Percentiles rank a stretch among this genome's conserved stretches.
Conservation (phyloP, 1,284 basidiomycete genomes). For the Jaminaea rosea region DNA sequence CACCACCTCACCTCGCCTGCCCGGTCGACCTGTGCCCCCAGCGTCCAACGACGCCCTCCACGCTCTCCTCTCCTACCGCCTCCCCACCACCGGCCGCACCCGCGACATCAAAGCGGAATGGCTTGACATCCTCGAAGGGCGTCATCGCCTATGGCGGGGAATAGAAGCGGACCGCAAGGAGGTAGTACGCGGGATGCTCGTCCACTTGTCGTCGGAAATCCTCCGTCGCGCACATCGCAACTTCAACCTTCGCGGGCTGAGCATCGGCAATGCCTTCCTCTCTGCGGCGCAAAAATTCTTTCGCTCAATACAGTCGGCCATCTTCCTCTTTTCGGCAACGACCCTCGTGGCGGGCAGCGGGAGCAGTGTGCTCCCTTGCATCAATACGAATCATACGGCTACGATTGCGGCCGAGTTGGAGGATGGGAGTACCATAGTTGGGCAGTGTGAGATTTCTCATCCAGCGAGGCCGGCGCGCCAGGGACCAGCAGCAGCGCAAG, state of each 20-base stretch:
- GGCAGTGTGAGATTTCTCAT: constrained; percentile 95
- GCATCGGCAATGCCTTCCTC: constrained; percentile 41
- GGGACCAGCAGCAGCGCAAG: neutral
- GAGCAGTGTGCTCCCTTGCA: constrained; percentile 66
- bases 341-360: constrained; percentile 55
- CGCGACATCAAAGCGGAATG: constrained; percentile 76
- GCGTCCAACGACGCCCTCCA: constrained; percentile 55
- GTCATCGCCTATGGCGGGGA: constrained; percentile 71
- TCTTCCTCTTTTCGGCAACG: constrained; percentile 88
- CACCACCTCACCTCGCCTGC: constrained; percentile 49
- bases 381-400: constrained; percentile 92
- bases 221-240: constrained; percentile 60
- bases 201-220: constrained; percentile 78
- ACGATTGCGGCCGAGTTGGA: constrained; percentile 88
- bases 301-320: constrained; percentile 61
- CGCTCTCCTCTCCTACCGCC: constrained; percentile 67
- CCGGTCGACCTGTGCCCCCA: constrained; percentile 50
- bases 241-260: constrained; percentile 41
- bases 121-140: constrained; percentile 85
- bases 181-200: constrained; percentile 65
- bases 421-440: constrained; percentile 70
- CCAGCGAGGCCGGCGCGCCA: constrained; percentile 49
- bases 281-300: constrained; percentile 40
- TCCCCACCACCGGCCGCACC: constrained; percentile 62
- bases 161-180: constrained; percentile 89